Conservation (phyloP, 2,329 filamentous ascomycete genomes). For the Pezicula rhizophila region DNA sequence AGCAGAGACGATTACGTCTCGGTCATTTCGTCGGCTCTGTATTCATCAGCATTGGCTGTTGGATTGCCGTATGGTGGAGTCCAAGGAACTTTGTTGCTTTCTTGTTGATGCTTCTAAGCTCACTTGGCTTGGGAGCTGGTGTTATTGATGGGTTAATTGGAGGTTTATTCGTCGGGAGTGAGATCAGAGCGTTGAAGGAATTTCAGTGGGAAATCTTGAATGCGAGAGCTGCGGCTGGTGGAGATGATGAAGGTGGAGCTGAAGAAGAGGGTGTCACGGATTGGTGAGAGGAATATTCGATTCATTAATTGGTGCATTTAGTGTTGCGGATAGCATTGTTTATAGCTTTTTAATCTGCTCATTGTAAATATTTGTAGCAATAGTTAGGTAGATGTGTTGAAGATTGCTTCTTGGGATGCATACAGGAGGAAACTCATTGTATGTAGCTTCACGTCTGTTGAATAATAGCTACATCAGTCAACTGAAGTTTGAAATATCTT, state of each 20-base stretch:
- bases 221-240: slow-evolving; percentile 38
- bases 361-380: no score
- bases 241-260: slow-evolving; percentile 17
- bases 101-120: slow-evolving; percentile 71
- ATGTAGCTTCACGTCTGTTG: no score
- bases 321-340: no score
- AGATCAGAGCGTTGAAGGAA: slow-evolving; percentile 77
- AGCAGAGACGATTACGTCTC: slow-evolving; percentile 66
- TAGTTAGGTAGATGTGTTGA: no score
- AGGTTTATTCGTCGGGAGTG: slow-evolving; percentile 77
- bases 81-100: slow-evolving; percentile 73
- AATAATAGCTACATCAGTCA: no score
- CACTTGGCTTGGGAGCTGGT: slow-evolving; percentile 69
- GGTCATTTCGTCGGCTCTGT: slow-evolving; percentile 68
- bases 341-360: no score
- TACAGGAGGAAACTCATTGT: no score
- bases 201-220: slow-evolving; percentile 90
- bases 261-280: slow-evolving; percentile 22
- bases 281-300: slow-evolving; percentile 15
- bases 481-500: no score
- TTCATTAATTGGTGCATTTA: no score
- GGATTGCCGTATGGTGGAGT: slow-evolving; percentile 81
- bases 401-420: no score
- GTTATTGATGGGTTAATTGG: slow-evolving; percentile 81
- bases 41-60: slow-evolving; percentile 63